Conservation (phyloP, 2,329 filamentous ascomycete genomes). For the Neopestalotiopsis sp. region DNA sequence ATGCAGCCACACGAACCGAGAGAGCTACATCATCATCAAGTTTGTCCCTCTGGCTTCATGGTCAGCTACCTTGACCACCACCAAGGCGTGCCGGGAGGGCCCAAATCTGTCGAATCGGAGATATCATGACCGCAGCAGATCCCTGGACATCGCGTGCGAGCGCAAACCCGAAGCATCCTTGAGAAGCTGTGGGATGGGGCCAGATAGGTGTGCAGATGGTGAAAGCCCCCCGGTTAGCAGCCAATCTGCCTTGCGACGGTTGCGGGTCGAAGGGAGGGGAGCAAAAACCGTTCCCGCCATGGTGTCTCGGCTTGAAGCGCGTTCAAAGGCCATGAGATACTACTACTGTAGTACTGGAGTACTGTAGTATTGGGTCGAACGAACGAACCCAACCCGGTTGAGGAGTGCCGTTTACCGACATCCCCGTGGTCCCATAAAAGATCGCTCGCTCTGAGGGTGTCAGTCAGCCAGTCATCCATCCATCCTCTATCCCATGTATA, state of each 20-base stretch:
- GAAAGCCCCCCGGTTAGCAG: conserved; percentile 17
- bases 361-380: neutral
- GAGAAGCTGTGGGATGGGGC: conserved; percentile 38
- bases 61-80: conserved; percentile 27
- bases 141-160: conserved; percentile 30
- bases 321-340: too few relatives aligned
- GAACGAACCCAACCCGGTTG: neutral
- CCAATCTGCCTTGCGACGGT: conserved; percentile 24
- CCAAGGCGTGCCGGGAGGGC: conserved; percentile 21
- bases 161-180: conserved; percentile 38
- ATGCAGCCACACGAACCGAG: conserved; percentile 1
- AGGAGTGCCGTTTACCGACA: neutral
- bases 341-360: too few relatives aligned
- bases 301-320: neutral
- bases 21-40: conserved; percentile 23
- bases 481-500: neutral
- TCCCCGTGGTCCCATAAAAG: neutral
- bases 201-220: conserved; percentile 21
- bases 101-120: conserved; percentile 36
- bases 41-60: neutral
- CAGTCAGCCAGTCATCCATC: neutral
- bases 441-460: neutral
- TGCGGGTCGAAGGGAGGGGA: conserved; percentile 7
- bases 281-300: conserved; percentile 9
- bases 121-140: conserved; percentile 30